A percentile compares a stretch with the other conserved stretches of the same genome.
These are phyloP conservation scores for Stylosanthes scabra DNA, from an alignment of 331 rosid species.

Conservation along the genomic window DNA sequence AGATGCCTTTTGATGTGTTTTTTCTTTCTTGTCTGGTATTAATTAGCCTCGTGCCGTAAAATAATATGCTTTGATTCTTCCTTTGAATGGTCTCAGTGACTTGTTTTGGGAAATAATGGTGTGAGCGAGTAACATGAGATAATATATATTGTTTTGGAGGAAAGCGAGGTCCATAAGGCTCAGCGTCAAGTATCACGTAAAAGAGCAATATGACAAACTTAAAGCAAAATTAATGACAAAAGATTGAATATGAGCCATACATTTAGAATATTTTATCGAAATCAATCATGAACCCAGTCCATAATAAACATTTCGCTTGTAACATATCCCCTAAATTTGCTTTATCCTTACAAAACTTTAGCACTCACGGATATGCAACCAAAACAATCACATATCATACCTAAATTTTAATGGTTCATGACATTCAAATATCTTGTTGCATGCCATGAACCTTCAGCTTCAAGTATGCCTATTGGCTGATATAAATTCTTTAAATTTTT, in stretches of 20 bases:
- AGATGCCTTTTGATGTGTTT: slow-evolving; percentile 48
- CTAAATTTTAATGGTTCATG: background rate
- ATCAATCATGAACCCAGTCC: too few species aligned
- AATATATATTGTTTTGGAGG: slow-evolving; percentile 38
- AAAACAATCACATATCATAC: background rate
- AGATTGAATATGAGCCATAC: too few species aligned
- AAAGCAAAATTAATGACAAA: too few species aligned
- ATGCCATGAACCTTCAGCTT: background rate
- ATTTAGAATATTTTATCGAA: too few species aligned
- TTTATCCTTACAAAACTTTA: slow-evolving; percentile 7
- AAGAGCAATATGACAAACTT: slow-evolving; percentile 58
- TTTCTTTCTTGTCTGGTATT: slow-evolving; percentile 21
- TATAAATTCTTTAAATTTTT: slow-evolving; percentile 28
- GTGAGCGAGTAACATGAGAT: slow-evolving; percentile 26
- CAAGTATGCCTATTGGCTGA: slow-evolving; percentile 40
- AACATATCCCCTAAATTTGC: slow-evolving; percentile 32
- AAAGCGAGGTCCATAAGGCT: slow-evolving; percentile 35
- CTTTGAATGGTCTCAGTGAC: slow-evolving; percentile 22
- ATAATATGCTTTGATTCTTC: slow-evolving; percentile 43
- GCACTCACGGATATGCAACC: background rate
- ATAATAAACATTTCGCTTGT: too few species aligned
- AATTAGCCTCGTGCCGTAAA: slow-evolving; percentile 29
- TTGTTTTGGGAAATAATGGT: background rate
- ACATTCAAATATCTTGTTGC: background rate
- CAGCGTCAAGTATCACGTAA: slow-evolving; percentile 44